A percentile compares a stretch with the other conserved stretches of the same genome.
Evolutionary conservation across 352 stramenopile genomes (phyloP).

Genomic region (Phytophthora meadii): DNA sequence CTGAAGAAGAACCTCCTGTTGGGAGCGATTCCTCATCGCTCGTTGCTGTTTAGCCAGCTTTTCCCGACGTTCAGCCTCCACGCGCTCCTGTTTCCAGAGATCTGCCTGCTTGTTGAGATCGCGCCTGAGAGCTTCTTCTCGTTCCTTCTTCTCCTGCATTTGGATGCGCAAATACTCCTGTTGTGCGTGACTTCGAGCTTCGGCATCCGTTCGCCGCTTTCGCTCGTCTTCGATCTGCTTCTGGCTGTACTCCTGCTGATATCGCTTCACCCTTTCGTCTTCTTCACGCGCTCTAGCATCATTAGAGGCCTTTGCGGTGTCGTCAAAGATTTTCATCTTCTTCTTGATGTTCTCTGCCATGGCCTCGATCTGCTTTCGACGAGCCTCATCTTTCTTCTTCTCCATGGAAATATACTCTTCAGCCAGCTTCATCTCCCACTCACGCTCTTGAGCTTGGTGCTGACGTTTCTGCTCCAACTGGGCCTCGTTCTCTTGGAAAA

Average conservation of each 20-base stretch:
- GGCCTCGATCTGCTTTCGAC: slow-evolving; percentile 70
- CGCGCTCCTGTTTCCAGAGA: slow-evolving; percentile 76
- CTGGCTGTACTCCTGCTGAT: slow-evolving; percentile 71
- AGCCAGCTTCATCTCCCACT: slow-evolving; percentile 70
- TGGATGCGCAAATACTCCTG: slow-evolving; percentile 65
- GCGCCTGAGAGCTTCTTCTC: slow-evolving; percentile 55
- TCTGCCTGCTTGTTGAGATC: slow-evolving; percentile 85
- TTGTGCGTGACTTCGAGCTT: slow-evolving; percentile 53
- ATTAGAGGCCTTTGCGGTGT: slow-evolving; percentile 75
- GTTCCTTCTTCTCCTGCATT: slow-evolving; percentile 75
- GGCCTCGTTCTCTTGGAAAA: slow-evolving; percentile 69
- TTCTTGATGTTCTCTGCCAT: slow-evolving; percentile 79
- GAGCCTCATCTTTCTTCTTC: slow-evolving; percentile 67
- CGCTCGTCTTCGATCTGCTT: slow-evolving; percentile 62
- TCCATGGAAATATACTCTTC: slow-evolving; percentile 81
- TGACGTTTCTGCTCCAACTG: slow-evolving; percentile 69
- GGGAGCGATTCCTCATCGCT: slow-evolving; percentile 52
- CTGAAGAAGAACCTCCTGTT: slow-evolving; percentile 70
- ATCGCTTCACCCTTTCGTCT: slow-evolving; percentile 63
- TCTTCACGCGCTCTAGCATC: slow-evolving; percentile 72
- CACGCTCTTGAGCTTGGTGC: slow-evolving; percentile 57
- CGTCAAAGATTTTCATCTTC: slow-evolving; percentile 87
- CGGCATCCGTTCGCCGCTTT: slow-evolving; percentile 63
- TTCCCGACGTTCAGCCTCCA: slow-evolving; percentile 64
- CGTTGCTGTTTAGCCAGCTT: slow-evolving; percentile 61